A percentile compares a stretch with the other conserved stretches of the same genome.
phyloP scores from a whole-genome alignment of 768 basidiomycete species.

The Amanita pallidorosea region DNA sequence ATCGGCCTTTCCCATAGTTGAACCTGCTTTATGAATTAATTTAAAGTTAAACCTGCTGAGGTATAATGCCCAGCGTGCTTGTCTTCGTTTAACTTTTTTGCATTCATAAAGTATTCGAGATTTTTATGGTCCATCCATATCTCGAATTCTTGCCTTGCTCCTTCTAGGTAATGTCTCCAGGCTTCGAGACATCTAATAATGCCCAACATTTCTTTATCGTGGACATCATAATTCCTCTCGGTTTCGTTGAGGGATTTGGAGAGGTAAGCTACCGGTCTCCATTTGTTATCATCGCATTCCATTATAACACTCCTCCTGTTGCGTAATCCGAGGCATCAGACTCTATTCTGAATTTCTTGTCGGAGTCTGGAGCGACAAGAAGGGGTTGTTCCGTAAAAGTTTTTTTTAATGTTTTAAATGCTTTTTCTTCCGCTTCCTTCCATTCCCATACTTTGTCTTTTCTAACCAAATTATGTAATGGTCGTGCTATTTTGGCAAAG shows the following conservation, averaged over 20 bases:
- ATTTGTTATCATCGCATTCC: not conserved
- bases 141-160: not conserved
- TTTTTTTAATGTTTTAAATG: not conserved
- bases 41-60: not conserved
- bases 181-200: too few relatives aligned
- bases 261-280: not conserved
- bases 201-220: too few relatives aligned
- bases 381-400: not conserved
- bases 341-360: not conserved
- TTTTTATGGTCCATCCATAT: slow-evolving; percentile 9
- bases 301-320: not conserved
- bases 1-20: not conserved
- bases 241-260: not conserved
- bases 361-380: not conserved
- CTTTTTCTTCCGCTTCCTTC: not conserved
- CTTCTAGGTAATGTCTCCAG: too few relatives aligned
- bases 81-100: not conserved
- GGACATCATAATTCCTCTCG: not conserved
- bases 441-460: not conserved
- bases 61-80: not conserved
- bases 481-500: not conserved
- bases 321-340: not conserved
- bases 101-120: slow-evolving; percentile 2
- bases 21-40: not conserved
- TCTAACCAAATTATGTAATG: not conserved